Base-by-base conservation (phyloP, 768 basidiomycete genomes). In the Kwoniella sp. region DNA sequence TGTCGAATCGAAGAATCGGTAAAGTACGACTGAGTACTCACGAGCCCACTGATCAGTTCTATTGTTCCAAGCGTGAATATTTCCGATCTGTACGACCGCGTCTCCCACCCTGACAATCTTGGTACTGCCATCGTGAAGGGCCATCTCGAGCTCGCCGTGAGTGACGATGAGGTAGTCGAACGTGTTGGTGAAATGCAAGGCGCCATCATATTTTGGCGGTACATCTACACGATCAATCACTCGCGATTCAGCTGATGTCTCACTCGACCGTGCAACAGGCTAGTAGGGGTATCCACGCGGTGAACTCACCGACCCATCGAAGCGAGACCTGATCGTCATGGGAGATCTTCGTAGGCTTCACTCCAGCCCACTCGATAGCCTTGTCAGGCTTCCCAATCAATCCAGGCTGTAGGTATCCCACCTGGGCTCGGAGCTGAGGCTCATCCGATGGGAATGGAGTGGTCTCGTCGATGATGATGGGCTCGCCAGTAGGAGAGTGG, bases 61-160 rank as follows among this genome's bases (percentile, higher is more conserved):
- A 26, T 68, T 68, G 24, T 40, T 59, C 67, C 67, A 68, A 2
- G 53, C 46, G 55, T 68, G 67, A 21, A 64, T 55, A 27, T 63
- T 64, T 25, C 63, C 67, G 13, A 60, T 36, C 49, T 68, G 67
- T 22, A 68, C 55, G 4, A 68, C 26, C 1, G 58, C 24, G 27
- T 68, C 67, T 1, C 67, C 67, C 15, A 63, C 50, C 25, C 30
- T 55, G 33, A 64, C 58, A 2, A 29, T 33, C 22, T 49, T 58
- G 22, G 44, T 56, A 19, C 26, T 44, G 12, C 67, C 67, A 37
- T 68, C 67, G 30, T 63, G 58, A 5, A 64, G 49, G 13, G 6
- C 40, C 10, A 68, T 29, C 26, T 56, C 62, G 49, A 64, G 52
- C 24, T 60, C 49, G 19, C 67, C 67, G 27, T 64, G 62, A 29